These are phyloP conservation scores for Hirsutella rhossiliensis DNA, from an alignment of 2,329 filamentous ascomycete genomes.

Conservation along the genomic window DNA sequence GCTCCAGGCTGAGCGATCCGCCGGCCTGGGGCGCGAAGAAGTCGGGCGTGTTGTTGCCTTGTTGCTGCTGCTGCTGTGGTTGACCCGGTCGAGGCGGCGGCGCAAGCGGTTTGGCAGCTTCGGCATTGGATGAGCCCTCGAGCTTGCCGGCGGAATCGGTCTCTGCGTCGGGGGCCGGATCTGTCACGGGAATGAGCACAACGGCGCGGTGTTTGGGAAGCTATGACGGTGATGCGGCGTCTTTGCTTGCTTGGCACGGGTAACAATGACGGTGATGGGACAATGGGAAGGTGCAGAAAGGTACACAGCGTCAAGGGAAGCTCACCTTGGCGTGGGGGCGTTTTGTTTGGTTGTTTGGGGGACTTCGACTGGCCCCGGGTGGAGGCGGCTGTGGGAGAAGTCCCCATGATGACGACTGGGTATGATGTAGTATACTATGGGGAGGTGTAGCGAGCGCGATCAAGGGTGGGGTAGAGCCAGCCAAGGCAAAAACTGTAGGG, in stretches of 20 bases:
- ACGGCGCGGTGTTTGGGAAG: neutral
- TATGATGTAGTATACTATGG: conserved; percentile 31
- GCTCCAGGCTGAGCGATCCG: conserved; percentile 61
- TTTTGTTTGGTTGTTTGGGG: conserved; percentile 31
- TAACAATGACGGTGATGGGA: conserved; percentile 1
- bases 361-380: conserved; percentile 33
- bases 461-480: conserved; percentile 13
- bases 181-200: conserved; percentile 15
- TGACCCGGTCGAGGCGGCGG: conserved; percentile 56
- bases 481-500: conserved; percentile 11
- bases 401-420: conserved; percentile 38
- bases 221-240: conserved; percentile 4
- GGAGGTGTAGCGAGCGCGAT: conserved; percentile 11
- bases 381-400: conserved; percentile 27
- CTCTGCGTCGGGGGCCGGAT: conserved; percentile 33
- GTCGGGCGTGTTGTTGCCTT: conserved; percentile 45
- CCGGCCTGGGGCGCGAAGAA: conserved; percentile 51
- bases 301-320: conserved; percentile 8
- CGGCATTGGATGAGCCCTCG: conserved; percentile 41
- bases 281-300: conserved; percentile 6
- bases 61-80: conserved; percentile 20
- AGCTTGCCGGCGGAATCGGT: conserved; percentile 32
- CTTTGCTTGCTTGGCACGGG: neutral
- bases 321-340: conserved; percentile 32
- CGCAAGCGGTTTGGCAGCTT: conserved; percentile 52